Evolutionary conservation across 495 filamentous ascomycete genomes (phyloP).

Genomic region (Penicillium cinerascens): DNA sequence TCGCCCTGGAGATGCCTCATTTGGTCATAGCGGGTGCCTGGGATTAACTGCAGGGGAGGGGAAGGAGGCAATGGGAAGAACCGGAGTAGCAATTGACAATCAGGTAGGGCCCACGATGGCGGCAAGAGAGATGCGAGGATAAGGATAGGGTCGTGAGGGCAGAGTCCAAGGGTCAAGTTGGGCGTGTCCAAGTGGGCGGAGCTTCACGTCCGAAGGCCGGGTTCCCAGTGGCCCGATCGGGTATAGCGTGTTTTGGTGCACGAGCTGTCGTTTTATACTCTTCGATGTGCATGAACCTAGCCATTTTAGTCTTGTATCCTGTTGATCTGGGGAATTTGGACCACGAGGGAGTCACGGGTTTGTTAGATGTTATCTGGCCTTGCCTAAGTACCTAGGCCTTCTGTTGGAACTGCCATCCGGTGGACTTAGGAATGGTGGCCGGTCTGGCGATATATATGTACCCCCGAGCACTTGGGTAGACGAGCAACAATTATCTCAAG

Average conservation of each 20-base stretch:
- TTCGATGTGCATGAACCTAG: neutral
- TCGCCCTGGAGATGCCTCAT: constrained; percentile 31
- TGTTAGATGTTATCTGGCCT: neutral
- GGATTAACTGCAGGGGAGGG: constrained; percentile 1
- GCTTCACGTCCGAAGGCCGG: constrained; percentile 2
- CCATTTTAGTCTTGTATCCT: neutral
- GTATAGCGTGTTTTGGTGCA: constrained; percentile 17
- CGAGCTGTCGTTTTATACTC: constrained; percentile 5
- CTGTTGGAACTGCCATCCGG: no score
- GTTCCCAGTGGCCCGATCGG: constrained; percentile 12
- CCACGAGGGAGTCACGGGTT: neutral
- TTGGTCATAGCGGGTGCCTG: constrained; percentile 32
- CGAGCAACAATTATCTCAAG: no score
- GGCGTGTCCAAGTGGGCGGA: constrained; percentile 7
- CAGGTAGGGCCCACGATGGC: neutral
- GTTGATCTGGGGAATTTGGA: neutral
- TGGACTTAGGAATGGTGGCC: no score
- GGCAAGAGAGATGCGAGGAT: constrained; percentile 5
- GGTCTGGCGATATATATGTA: no score
- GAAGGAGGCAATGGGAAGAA: constrained; percentile 6
- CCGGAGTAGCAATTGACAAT: constrained; percentile 2
- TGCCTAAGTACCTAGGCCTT: no score
- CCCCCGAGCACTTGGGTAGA: no score
- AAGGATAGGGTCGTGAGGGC: constrained; percentile 5
- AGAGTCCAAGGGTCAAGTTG: constrained; percentile 10